A percentile compares a stretch with the other conserved stretches of the same genome.
These are phyloP conservation scores for Aphanoascus verrucosus DNA, from an alignment of 2,329 filamentous ascomycete species.

Conservation along the genomic window DNA sequence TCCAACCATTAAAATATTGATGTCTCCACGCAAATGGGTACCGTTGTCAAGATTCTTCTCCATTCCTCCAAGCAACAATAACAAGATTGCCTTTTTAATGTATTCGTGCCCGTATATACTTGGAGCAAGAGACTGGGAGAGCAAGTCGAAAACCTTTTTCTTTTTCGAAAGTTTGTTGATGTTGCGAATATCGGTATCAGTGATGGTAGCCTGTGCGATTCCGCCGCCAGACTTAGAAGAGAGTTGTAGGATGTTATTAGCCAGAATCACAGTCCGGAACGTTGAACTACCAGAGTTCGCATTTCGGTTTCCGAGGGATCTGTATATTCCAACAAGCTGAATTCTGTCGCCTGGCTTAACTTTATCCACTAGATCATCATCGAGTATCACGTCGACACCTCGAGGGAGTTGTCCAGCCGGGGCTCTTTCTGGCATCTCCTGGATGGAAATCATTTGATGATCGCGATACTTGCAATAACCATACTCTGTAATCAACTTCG, in stretches of 20 bases:
- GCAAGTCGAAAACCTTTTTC: conserved; percentile 79
- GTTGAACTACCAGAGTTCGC: conserved; percentile 80
- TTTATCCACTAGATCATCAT: conserved; percentile 89
- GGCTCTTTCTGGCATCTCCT: conserved; percentile 96
- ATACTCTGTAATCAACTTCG: conserved; percentile 75
- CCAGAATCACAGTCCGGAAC: conserved; percentile 87
- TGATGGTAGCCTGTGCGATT: conserved; percentile 82
- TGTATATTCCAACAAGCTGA: conserved; percentile 91
- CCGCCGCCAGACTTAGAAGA: conserved; percentile 94
- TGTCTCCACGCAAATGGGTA: conserved; percentile 93
- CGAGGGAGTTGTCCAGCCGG: conserved; percentile 90
- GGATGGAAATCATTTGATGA: conserved; percentile 94
- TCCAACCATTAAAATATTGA: conserved; percentile 98
- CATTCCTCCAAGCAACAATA: conserved; percentile 90
- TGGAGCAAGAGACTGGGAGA: conserved; percentile 87
- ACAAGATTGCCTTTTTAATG: conserved; percentile 92
- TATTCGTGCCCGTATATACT: conserved; percentile 96
- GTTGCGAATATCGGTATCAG: conserved; percentile 92
- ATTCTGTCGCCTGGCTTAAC: conserved; percentile 94
- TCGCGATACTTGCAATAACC: conserved; percentile 92
- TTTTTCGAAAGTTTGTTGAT: conserved; percentile 98
- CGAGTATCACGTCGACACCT: conserved; percentile 89
- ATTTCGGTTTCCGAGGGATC: conserved; percentile 89
- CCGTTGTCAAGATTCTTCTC: conserved; percentile 99
- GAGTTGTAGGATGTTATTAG: conserved; percentile 88